phyloP scores from a whole-genome alignment of 2,329 filamentous ascomycete species.

The Grosmannia serpens region DNA sequence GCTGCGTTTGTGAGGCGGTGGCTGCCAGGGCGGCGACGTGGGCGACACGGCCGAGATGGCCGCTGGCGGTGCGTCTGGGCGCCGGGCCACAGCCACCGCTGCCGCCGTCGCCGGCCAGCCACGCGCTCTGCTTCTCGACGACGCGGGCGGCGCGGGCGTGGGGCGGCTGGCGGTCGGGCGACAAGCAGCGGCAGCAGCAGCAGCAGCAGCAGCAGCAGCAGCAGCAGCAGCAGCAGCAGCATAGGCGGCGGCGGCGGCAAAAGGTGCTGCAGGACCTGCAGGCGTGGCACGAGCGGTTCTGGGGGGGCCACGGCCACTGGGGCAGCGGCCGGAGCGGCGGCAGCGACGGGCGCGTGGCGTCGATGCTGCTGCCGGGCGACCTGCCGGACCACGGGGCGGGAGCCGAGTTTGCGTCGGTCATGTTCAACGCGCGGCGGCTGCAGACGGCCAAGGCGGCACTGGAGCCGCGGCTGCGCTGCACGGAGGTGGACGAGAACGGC shows the following conservation, averaged over 20 bases:
- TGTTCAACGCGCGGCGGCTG: slow-evolving; percentile 45
- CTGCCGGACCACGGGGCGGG: slow-evolving; percentile 35
- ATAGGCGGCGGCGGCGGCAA: not conserved
- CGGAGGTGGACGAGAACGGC: slow-evolving; percentile 86
- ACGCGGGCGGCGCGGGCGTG: not conserved
- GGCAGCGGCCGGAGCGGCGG: not conserved
- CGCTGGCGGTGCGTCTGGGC: not conserved
- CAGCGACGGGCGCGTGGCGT: not conserved
- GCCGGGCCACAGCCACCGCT: too few species aligned
- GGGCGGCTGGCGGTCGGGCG: not conserved
- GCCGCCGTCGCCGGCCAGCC: not conserved
- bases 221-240: not conserved
- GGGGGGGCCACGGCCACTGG: not conserved
- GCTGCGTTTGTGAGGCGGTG: not conserved
- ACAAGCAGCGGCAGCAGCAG: not conserved
- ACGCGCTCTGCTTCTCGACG: slow-evolving; percentile 4
- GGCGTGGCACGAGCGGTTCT: not conserved
- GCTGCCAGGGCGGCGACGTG: not conserved
- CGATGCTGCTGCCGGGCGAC: slow-evolving; percentile 41
- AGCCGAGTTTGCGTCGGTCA: slow-evolving; percentile 14
- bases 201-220: not conserved
- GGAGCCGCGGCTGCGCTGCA: slow-evolving; percentile 80
- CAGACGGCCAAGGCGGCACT: slow-evolving; percentile 66
- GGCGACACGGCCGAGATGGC: not conserved
- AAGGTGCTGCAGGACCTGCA: not conserved